Conservation (phyloP, 495 filamentous ascomycete species). For the Apodospora peruviana region DNA sequence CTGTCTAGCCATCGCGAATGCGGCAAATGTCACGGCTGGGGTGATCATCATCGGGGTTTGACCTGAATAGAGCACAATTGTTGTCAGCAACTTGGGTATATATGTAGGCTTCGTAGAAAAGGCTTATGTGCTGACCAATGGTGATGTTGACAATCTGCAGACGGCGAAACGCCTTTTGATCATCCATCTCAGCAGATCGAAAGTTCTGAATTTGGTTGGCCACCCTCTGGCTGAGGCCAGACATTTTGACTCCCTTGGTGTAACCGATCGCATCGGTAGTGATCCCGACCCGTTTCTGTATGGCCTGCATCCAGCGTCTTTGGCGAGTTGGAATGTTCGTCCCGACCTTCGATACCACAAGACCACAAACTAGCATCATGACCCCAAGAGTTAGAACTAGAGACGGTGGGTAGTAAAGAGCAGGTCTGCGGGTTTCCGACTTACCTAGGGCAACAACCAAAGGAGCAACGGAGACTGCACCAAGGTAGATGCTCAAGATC, state of each 20-base stretch:
- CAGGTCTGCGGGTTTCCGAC: too few relatives aligned
- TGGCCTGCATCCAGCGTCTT: slow-evolving; percentile 26
- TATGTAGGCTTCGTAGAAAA: too few relatives aligned
- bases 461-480: background rate
- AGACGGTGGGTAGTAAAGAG: background rate
- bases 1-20: slow-evolving; percentile 13
- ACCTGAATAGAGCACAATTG: too few relatives aligned
- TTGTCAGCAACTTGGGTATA: too few relatives aligned
- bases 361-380: background rate
- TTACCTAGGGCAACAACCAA: background rate
- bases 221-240: slow-evolving; percentile 19
- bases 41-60: slow-evolving; percentile 6
- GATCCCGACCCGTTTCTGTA: slow-evolving; percentile 23
- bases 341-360: background rate
- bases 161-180: background rate
- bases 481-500: background rate
- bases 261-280: slow-evolving; percentile 24
- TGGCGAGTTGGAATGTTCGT: slow-evolving; percentile 11
- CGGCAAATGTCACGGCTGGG: slow-evolving; percentile 14
- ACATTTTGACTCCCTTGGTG: slow-evolving; percentile 35
- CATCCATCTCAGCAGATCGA: background rate
- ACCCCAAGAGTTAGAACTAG: background rate
- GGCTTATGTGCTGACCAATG: too few relatives aligned
- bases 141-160: slow-evolving; percentile 10
- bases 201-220: slow-evolving; percentile 3